Percentiles rank a stretch among this genome's conserved stretches.
Evolutionary conservation across 2,329 filamentous ascomycete genomes (phyloP).

Genomic region (Diaporthe capsici): DNA sequence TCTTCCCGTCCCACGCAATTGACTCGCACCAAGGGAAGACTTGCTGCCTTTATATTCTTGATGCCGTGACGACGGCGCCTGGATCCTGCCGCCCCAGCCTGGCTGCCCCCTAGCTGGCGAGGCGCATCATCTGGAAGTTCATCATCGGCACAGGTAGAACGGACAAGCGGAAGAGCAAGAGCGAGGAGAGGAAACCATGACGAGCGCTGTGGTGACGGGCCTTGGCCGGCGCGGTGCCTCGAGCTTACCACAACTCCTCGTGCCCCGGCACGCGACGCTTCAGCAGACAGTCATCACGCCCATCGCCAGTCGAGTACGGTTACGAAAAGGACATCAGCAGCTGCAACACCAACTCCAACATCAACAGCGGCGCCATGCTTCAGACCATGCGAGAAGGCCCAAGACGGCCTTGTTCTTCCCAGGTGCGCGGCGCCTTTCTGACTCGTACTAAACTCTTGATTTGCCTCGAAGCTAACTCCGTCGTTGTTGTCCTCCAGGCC

Average conservation of each 20-base stretch:
- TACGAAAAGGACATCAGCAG: conserved; percentile 5
- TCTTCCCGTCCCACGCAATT: neutral
- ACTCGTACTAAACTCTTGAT: neutral
- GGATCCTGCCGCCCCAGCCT: conserved; percentile 15
- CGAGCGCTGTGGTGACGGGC: conserved; percentile 20
- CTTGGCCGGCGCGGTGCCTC: conserved; percentile 12
- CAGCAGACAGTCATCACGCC: conserved; percentile 11
- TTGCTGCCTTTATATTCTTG: neutral
- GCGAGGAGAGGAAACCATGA: conserved; percentile 21
- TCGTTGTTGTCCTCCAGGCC: conserved; percentile 65
- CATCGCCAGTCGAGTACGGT: conserved; percentile 18
- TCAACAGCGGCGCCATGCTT: conserved; percentile 38
- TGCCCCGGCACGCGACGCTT: neutral
- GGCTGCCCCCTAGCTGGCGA: conserved; percentile 34
- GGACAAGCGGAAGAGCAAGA: neutral
- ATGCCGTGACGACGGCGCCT: conserved; percentile 36
- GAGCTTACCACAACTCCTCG: neutral
- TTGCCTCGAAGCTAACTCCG: conserved; percentile 8
- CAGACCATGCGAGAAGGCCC: conserved; percentile 45
- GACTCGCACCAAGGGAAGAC: neutral
- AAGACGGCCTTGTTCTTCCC: conserved; percentile 73
- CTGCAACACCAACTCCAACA: conserved; percentile 4
- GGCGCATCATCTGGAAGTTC: neutral
- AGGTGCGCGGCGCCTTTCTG: conserved; percentile 53
- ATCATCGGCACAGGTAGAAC: neutral